Evolutionary conservation across 257 asterid genomes (phyloP).

Genomic region (Forsythia suspensa): DNA sequence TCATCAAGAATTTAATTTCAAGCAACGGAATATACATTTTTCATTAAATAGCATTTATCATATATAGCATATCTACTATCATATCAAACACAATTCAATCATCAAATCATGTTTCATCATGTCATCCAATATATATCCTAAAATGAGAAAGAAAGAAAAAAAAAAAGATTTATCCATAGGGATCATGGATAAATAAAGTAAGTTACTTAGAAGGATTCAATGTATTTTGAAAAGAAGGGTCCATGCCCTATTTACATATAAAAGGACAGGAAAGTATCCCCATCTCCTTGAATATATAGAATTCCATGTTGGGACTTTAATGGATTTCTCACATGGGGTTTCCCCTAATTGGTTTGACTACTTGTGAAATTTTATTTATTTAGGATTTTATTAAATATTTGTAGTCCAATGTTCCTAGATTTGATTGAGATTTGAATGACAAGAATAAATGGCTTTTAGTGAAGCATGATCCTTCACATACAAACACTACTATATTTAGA

Average conservation of each 20-base stretch:
- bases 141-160: not conserved
- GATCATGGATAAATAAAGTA: not conserved
- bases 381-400: not conserved
- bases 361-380: conserved; percentile 13
- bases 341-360: conserved; percentile 24
- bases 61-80: no score
- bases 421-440: conserved; percentile 31
- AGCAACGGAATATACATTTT: no score
- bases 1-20: no score
- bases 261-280: conserved; percentile 19
- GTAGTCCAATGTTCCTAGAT: conserved; percentile 24
- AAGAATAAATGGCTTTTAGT: conserved; percentile 37
- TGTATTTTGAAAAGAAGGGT: conserved; percentile 28
- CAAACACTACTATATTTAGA: conserved; percentile 34
- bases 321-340: conserved; percentile 44
- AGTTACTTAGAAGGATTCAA: conserved; percentile 19
- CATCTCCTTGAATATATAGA: not conserved
- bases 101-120: no score
- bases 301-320: conserved; percentile 25
- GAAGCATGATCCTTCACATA: conserved; percentile 45
- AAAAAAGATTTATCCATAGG: not conserved
- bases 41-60: no score
- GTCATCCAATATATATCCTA: not conserved
- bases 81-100: no score
- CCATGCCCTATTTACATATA: conserved; percentile 33